phyloP scores from a whole-genome alignment of 768 basidiomycete species.

The Baorangia bicolor region DNA sequence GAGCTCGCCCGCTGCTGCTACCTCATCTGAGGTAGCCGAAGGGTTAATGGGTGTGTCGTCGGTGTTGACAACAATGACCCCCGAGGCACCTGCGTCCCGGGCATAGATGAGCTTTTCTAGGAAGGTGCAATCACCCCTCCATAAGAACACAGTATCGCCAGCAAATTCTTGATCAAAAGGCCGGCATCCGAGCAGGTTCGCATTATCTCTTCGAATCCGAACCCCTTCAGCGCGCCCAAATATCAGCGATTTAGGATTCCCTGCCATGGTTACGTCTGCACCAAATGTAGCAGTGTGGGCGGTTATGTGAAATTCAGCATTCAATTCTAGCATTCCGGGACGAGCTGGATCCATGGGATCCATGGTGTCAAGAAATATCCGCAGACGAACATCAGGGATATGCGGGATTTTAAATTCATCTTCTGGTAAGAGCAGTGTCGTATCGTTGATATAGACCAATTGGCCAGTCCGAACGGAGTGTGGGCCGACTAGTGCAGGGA shows the following conservation, averaged over 20 bases:
- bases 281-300: slow-evolving; percentile 74
- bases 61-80: slow-evolving; percentile 73
- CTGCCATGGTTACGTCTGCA: slow-evolving; percentile 47
- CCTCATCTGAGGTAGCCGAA: slow-evolving; percentile 56
- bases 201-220: slow-evolving; percentile 48
- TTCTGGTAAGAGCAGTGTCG: slow-evolving; percentile 40
- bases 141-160: slow-evolving; percentile 58
- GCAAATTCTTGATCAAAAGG: slow-evolving; percentile 50
- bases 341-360: slow-evolving; percentile 48
- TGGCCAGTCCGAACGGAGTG: slow-evolving; percentile 80
- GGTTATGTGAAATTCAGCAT: slow-evolving; percentile 48
- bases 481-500: slow-evolving; percentile 62
- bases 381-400: slow-evolving; percentile 51
- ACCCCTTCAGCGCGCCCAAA: slow-evolving; percentile 55
- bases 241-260: slow-evolving; percentile 32
- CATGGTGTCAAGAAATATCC: slow-evolving; percentile 53
- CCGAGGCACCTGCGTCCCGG: slow-evolving; percentile 66
- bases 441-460: slow-evolving; percentile 77
- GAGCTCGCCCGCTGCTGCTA: slow-evolving; percentile 56
- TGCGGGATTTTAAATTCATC: slow-evolving; percentile 19
- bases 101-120: slow-evolving; percentile 77
- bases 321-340: slow-evolving; percentile 37
- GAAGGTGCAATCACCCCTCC: slow-evolving; percentile 86
- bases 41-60: slow-evolving; percentile 64
- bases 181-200: slow-evolving; percentile 59